Evolutionary conservation across 345 rosid genomes (phyloP), one percentile per base, ranked within the genome.

Genomic region (Pistacia vera): DNA sequence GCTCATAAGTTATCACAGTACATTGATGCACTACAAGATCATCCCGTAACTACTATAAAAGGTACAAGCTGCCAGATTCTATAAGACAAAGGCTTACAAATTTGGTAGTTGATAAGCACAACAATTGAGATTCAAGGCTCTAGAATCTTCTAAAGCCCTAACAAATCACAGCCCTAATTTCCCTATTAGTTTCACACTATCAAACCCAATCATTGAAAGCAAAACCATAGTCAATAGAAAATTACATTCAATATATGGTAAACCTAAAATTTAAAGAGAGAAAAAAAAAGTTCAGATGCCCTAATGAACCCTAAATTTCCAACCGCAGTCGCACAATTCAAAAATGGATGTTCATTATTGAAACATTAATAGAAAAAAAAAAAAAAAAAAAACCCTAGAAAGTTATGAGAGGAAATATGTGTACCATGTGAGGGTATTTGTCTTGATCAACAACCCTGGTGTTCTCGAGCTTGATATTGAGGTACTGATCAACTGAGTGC

Each of bases 391-490:
- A n/a, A n/a, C n/a, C 22, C 36, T 62, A 59, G 44, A 65, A 38
- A 9, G 10, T 2, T 4, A 49, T 8, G n/a, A 56, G 35, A 36
- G 30, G 33, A 20, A 38, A 20, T 0, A n/a, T 4, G 41, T 41
- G 16, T 84, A 97, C 99, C 99, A 97, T 97, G 89, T 97, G 99
- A 80, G 99, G 99, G 77, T 91, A 89, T 88, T 92, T 92, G 91
- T 97, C 99, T 75, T 94, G 97, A 86, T 97, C 99, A 77, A 97
- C 98, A 82, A 92, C 99, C 78, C 98, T 91, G 62, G 99, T 97
- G 78, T 94, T 97, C 92, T 97, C 99, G 51, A 97, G 98, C 88
- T 97, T 97, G 90, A 94, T 94, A 77, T 97, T 97, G 59, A 97
- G 98, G 81, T 97, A 97, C 80, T 97, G 99, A 87, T 97, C 99